Percentiles rank a stretch among this genome's conserved stretches.
Conservation (phyloP, 257 asterid genomes). For the Coffea canephora region DNA sequence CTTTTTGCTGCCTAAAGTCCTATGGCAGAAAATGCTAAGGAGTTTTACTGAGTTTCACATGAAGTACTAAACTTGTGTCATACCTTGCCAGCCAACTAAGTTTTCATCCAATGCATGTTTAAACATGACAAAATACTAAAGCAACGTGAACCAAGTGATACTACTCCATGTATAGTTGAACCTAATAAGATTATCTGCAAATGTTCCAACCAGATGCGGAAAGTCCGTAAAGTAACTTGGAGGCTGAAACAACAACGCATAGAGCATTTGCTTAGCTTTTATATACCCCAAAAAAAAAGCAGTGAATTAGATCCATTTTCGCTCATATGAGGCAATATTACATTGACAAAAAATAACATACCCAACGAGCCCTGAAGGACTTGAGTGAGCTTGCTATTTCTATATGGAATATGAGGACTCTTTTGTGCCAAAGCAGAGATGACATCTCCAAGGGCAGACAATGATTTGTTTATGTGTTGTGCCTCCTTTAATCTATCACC, state of each 20-base stretch:
- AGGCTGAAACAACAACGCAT: neutral
- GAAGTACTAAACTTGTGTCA: neutral
- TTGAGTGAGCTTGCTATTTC: slow-evolving; percentile 99
- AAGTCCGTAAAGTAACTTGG: neutral
- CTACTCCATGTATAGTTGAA: neutral
- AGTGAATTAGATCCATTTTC: neutral
- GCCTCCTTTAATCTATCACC: slow-evolving; percentile 98
- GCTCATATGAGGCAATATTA: neutral
- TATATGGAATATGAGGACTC: slow-evolving; percentile 77
- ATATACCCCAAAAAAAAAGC: neutral
- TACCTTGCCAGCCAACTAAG: neutral
- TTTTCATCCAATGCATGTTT: neutral
- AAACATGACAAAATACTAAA: neutral
- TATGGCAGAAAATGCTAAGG: neutral
- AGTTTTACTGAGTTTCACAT: neutral
- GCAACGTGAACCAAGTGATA: neutral
- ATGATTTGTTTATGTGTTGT: slow-evolving; percentile 86
- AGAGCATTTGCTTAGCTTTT: neutral
- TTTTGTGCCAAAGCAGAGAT: slow-evolving; percentile 88
- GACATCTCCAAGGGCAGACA: slow-evolving; percentile 98
- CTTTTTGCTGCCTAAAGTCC: too few relatives aligned
- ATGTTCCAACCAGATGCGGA: neutral
- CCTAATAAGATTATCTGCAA: neutral
- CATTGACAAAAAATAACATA: slow-evolving; percentile 12
- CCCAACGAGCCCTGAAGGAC: slow-evolving; percentile 95